A percentile compares a stretch with the other conserved stretches of the same genome.
Evolutionary conservation across 495 filamentous ascomycete species (phyloP).

Genomic region (Neurospora tetraspora): DNA sequence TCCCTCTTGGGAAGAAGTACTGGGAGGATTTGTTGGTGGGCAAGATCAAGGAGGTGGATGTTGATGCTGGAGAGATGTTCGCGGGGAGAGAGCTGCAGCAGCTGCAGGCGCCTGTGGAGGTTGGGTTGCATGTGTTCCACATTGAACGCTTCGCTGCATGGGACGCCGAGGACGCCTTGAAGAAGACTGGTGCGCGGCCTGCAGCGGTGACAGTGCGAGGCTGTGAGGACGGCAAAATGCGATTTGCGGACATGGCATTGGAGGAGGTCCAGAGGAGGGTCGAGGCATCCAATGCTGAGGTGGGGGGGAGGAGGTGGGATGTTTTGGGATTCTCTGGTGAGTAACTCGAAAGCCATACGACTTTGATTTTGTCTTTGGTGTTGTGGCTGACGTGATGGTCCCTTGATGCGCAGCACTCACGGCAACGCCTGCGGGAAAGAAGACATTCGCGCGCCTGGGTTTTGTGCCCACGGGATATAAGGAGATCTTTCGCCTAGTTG

Average conservation of each 20-base stretch:
- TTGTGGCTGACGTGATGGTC: too few relatives aligned
- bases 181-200: neutral
- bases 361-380: too few relatives aligned
- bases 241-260: conserved; percentile 18
- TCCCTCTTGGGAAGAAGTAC: conserved; percentile 9
- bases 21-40: conserved; percentile 50
- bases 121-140: conserved; percentile 27
- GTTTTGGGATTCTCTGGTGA: conserved; percentile 22
- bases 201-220: neutral
- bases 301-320: conserved; percentile 8
- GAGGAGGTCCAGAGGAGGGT: conserved; percentile 11
- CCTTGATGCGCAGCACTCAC: conserved; percentile 15
- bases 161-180: neutral
- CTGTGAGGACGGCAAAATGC: neutral
- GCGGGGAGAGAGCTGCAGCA: conserved; percentile 9
- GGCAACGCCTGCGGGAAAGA: conserved; percentile 17
- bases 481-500: conserved; percentile 11
- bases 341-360: neutral
- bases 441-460: conserved; percentile 15
- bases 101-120: conserved; percentile 10
- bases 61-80: conserved; percentile 56
- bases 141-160: conserved; percentile 18
- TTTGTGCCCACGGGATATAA: conserved; percentile 21
- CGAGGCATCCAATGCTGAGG: neutral
- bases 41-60: conserved; percentile 58